Percentiles rank a stretch among this genome's conserved stretches.
These are phyloP conservation scores for Solanum dulcamara DNA, from an alignment of 257 asterid genomes.

Conservation along the genomic window DNA sequence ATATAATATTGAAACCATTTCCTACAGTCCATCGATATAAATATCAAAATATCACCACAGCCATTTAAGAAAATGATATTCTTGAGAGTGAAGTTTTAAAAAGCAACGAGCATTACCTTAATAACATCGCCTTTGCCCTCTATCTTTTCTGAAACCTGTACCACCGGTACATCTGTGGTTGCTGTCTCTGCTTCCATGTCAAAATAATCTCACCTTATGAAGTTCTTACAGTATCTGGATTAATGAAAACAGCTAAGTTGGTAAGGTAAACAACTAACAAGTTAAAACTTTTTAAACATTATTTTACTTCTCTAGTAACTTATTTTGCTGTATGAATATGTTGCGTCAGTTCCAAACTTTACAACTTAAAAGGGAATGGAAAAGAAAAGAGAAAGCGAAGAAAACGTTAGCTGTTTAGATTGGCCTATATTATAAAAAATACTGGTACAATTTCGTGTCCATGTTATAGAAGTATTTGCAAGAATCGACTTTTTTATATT, in stretches of 20 bases:
- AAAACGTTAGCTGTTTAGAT: neutral
- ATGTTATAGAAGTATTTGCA: neutral
- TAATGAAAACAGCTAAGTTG: neutral
- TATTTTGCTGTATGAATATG: neutral
- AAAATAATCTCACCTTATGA: slow-evolving; percentile 1
- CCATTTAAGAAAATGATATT: neutral
- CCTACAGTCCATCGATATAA: neutral
- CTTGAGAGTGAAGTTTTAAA: neutral
- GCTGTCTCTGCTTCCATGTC: slow-evolving; percentile 52
- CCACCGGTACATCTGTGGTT: slow-evolving; percentile 24
- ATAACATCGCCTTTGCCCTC: slow-evolving; percentile 17
- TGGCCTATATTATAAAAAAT: neutral
- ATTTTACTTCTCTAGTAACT: neutral
- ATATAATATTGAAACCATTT: neutral
- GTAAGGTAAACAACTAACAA: neutral
- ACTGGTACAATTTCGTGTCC: neutral
- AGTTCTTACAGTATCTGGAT: neutral
- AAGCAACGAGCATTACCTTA: slow-evolving; percentile 25
- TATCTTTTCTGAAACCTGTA: slow-evolving; percentile 30
- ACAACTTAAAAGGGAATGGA: neutral
- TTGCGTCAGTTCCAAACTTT: neutral
- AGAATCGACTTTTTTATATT: neutral
- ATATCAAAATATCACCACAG: neutral
- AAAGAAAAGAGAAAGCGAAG: no score
- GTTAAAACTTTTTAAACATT: neutral